These are phyloP conservation scores for Lactifluus echinatus DNA, from an alignment of 768 basidiomycete genomes.

Conservation along the genomic window DNA sequence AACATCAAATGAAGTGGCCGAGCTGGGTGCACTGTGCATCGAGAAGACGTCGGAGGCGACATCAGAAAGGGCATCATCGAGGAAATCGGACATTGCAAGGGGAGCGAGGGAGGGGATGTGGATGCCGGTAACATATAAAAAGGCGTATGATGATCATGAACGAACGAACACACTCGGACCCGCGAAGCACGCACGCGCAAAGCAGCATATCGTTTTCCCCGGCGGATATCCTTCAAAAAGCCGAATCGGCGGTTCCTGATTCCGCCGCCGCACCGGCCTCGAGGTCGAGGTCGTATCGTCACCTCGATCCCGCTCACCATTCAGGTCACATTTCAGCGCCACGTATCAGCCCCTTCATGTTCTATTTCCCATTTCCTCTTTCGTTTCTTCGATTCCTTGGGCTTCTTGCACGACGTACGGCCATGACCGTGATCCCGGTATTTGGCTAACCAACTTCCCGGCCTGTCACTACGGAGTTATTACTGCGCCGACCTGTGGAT, in stretches of 20 bases:
- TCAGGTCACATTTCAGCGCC: not conserved
- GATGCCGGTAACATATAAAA: conserved; percentile 20
- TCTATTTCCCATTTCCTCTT: no score
- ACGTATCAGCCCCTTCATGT: not conserved
- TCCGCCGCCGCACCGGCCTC: conserved; percentile 12
- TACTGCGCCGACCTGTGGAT: not conserved
- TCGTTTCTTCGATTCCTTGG: not conserved
- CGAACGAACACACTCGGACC: conserved; percentile 1
- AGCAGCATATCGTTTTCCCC: no score
- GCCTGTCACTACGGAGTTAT: no score
- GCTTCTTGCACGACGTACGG: not conserved
- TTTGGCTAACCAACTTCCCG: not conserved
- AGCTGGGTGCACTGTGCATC: conserved; percentile 35
- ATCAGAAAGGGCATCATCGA: conserved; percentile 34
- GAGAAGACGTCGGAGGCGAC: conserved; percentile 39
- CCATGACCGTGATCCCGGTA: not conserved
- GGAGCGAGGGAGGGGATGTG: conserved; percentile 3
- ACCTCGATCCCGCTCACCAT: not conserved
- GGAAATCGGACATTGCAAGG: conserved; percentile 12
- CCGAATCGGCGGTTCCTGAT: conserved; percentile 16
- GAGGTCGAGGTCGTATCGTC: not conserved
- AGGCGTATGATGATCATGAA: conserved; percentile 8
- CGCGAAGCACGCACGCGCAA: conserved; percentile 3
- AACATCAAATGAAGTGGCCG: conserved; percentile 48
- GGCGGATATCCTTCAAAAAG: conserved; percentile 12